Evolutionary conservation across 1,284 basidiomycete genomes (phyloP).

Genomic region (Trichosporon asahii): DNA sequence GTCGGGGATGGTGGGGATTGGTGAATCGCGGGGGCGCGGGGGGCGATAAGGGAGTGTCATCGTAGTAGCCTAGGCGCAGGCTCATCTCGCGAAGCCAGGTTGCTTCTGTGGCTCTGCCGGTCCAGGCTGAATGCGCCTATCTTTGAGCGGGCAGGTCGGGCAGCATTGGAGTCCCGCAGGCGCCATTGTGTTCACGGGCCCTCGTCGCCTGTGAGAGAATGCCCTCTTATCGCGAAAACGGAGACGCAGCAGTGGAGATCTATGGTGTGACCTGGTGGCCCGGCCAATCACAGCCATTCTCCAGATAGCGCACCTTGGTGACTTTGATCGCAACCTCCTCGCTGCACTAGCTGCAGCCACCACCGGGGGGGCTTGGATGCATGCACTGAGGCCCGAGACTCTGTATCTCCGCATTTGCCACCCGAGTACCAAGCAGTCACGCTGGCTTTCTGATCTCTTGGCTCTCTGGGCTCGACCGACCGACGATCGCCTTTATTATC

Average conservation of each 20-base stretch:
- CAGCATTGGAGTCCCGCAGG: not conserved
- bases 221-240: not conserved
- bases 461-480: not conserved
- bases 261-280: not conserved
- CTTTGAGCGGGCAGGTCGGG: not conserved
- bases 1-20: not conserved
- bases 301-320: not conserved
- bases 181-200: not conserved
- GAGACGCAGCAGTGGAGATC: not conserved
- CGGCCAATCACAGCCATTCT: slow-evolving; percentile 4
- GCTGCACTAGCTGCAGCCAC: not conserved
- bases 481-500: slow-evolving; percentile 6
- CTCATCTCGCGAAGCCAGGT: not conserved
- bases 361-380: not conserved
- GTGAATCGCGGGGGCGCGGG: not conserved
- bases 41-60: not conserved
- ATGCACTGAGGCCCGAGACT: not conserved
- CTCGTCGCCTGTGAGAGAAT: not conserved
- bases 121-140: not conserved
- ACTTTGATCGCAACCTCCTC: not conserved
- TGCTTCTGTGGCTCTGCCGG: not conserved
- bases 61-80: not conserved
- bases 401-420: not conserved
- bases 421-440: not conserved
- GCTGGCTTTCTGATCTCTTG: not conserved